Conservation (phyloP, 805 yeast genomes). For the Henningerozyma blattae region DNA sequence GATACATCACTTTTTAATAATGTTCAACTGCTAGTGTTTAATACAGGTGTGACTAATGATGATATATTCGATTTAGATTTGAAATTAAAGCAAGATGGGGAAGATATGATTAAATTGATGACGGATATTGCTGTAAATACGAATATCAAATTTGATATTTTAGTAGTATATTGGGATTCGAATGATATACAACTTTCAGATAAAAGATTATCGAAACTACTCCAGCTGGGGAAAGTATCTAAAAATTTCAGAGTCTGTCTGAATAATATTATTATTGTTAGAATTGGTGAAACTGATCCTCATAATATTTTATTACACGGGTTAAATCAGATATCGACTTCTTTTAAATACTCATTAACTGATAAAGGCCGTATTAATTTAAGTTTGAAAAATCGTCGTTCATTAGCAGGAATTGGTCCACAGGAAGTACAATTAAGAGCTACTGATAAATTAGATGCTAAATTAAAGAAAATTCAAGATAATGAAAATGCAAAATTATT, state of each 20-base stretch:
- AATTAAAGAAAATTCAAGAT: conserved; percentile 18
- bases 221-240: conserved; percentile 20
- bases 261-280: conserved; percentile 18
- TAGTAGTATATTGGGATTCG: conserved; percentile 31
- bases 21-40: conserved; percentile 26
- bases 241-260: conserved; percentile 19
- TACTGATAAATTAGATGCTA: conserved; percentile 15
- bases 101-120: conserved; percentile 24
- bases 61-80: conserved; percentile 24
- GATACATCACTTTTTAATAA: conserved; percentile 17
- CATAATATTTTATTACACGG: conserved; percentile 21
- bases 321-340: conserved; percentile 16
- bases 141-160: conserved; percentile 23
- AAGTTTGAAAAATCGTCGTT: conserved; percentile 8
- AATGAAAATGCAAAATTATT: conserved; percentile 10
- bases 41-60: conserved; percentile 26
- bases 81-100: conserved; percentile 24
- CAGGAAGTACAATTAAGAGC: not conserved
- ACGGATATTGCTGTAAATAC: conserved; percentile 26
- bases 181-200: conserved; percentile 16
- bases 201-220: conserved; percentile 7
- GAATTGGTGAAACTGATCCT: conserved; percentile 20
- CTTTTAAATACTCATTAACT: conserved; percentile 18
- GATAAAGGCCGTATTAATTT: conserved; percentile 24
- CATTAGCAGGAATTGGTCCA: conserved; percentile 7